A percentile compares a stretch with the other conserved stretches of the same genome.
Conservation (phyloP, 2,329 filamentous ascomycete genomes). For the Xylaria sp. region DNA sequence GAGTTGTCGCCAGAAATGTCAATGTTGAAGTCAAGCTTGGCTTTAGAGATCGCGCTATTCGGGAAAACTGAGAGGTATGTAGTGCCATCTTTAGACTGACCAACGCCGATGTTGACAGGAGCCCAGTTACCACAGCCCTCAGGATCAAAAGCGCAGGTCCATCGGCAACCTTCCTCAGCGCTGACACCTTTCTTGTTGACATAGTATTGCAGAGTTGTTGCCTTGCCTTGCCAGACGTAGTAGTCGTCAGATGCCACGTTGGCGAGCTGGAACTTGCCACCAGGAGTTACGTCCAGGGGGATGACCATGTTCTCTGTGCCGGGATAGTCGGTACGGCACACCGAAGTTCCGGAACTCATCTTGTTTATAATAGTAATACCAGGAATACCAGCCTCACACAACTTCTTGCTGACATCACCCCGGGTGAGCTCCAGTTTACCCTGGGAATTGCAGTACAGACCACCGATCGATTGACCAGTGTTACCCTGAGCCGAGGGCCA, state of each 20-base stretch:
- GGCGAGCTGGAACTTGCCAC: constrained; percentile 71
- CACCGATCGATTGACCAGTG: constrained; percentile 87
- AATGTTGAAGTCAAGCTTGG: constrained; percentile 80
- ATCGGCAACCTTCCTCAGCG: constrained; percentile 77
- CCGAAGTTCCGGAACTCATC: constrained; percentile 70
- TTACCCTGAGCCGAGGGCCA: constrained; percentile 83
- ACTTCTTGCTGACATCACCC: constrained; percentile 63
- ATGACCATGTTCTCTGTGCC: constrained; percentile 90
- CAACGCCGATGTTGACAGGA: constrained; percentile 85
- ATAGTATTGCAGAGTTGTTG: constrained; percentile 95
- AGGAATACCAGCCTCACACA: constrained; percentile 79
- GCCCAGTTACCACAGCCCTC: constrained; percentile 83
- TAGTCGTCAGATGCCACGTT: constrained; percentile 78
- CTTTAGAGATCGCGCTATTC: constrained; percentile 79
- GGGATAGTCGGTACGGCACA: constrained; percentile 97
- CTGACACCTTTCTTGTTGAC: constrained; percentile 83
- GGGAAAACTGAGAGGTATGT: constrained; percentile 88
- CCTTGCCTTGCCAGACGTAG: constrained; percentile 78
- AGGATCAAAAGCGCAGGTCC: constrained; percentile 64
- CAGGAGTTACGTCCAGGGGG: constrained; percentile 72
- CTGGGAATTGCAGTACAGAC: constrained; percentile 78
- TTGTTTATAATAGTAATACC: constrained; percentile 81
- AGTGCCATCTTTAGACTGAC: constrained; percentile 65
- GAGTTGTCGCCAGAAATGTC: constrained; percentile 74
- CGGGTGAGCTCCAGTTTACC: constrained; percentile 84